A percentile compares a stretch with the other conserved stretches of the same genome.
phyloP scores from a whole-genome alignment of 2,329 filamentous ascomycete genomes.

The Beauveria brongniartii region DNA sequence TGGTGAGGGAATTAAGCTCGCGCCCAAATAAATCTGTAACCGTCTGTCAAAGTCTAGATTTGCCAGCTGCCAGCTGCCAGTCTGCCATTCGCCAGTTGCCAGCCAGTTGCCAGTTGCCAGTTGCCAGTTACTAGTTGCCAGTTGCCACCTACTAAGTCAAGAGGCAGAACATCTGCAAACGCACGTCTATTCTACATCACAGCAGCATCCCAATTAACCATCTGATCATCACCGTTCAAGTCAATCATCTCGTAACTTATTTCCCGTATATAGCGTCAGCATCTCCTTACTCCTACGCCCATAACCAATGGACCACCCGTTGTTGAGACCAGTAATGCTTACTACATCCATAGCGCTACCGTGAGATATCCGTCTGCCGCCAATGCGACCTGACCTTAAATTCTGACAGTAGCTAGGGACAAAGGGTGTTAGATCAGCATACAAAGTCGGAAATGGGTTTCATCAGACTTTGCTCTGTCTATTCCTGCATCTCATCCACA shows the following conservation, averaged over 20 bases:
- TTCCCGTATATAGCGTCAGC: neutral
- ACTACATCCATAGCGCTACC: constrained; percentile 9
- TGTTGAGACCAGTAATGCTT: constrained; percentile 6
- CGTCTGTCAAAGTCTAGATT: neutral
- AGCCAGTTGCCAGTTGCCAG: neutral
- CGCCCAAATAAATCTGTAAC: constrained; percentile 4
- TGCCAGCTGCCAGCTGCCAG: neutral
- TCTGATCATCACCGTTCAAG: neutral
- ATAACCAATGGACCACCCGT: neutral
- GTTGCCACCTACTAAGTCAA: neutral
- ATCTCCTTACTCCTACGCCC: neutral
- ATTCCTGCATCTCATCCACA: neutral
- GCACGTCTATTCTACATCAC: neutral
- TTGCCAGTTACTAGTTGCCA: neutral
- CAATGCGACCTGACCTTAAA: constrained; percentile 10
- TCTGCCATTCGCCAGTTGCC: neutral
- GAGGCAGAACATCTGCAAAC: neutral
- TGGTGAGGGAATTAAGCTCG: constrained; percentile 6
- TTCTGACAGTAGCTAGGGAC: constrained; percentile 9
- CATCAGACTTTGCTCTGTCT: neutral
- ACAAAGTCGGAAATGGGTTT: constrained; percentile 2
- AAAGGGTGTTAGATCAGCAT: constrained; percentile 2
- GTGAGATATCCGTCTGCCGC: constrained; percentile 11
- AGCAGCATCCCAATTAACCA: neutral
- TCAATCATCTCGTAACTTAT: neutral